These are phyloP conservation scores for Pisolithus sp. DNA, from an alignment of 768 basidiomycete species.

Conservation along the genomic window DNA sequence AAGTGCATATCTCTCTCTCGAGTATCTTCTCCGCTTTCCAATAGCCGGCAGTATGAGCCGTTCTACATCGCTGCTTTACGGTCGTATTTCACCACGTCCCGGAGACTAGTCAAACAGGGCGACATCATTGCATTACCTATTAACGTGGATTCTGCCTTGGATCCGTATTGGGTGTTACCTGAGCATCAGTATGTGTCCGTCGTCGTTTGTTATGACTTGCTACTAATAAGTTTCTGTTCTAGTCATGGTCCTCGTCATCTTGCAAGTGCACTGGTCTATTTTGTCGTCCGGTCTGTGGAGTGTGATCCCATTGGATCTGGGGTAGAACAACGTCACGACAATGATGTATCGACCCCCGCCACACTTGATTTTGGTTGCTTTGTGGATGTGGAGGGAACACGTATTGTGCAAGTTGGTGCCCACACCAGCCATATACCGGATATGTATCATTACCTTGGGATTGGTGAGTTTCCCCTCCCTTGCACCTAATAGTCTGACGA, in stretches of 20 bases:
- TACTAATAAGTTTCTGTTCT: background rate
- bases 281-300: constrained; percentile 73
- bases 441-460: constrained; percentile 39
- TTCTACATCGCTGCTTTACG: constrained; percentile 58
- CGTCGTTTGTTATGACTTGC: background rate
- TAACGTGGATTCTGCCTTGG: constrained; percentile 40
- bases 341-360: constrained; percentile 39
- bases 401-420: constrained; percentile 72
- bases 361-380: constrained; percentile 79
- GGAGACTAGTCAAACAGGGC: constrained; percentile 59
- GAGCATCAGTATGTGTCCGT: constrained; percentile 3
- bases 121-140: constrained; percentile 67
- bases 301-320: constrained; percentile 43
- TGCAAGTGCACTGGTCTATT: constrained; percentile 56
- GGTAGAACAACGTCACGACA: constrained; percentile 33
- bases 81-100: constrained; percentile 48
- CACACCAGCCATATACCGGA: constrained; percentile 62
- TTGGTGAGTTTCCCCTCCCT: constrained; percentile 36
- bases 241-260: background rate
- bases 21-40: constrained; percentile 70
- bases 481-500: constrained; percentile 6
- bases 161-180: constrained; percentile 9
- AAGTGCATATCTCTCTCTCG: constrained; percentile 67
- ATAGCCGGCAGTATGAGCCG: constrained; percentile 55
- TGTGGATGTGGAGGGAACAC: constrained; percentile 68